These are phyloP conservation scores for Beverwykella pulmonaria DNA, from an alignment of 495 filamentous ascomycete species.

Conservation along the genomic window DNA sequence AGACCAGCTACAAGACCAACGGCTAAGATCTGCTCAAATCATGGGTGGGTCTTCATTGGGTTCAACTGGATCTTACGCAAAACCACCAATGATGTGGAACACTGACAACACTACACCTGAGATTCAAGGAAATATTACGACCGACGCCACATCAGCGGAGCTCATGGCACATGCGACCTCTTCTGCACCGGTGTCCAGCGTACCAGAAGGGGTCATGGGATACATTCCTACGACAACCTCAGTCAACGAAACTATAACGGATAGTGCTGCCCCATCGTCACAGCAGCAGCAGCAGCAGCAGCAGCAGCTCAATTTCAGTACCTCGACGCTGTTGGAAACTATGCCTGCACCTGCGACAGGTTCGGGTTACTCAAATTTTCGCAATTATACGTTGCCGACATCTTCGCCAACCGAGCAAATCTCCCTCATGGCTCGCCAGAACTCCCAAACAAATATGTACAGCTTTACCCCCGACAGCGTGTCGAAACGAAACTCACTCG, in stretches of 20 bases:
- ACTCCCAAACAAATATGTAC: constrained; percentile 30
- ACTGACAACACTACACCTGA: neutral
- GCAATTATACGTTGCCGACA: constrained; percentile 23
- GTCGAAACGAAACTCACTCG: constrained; percentile 11
- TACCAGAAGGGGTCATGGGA: constrained; percentile 2
- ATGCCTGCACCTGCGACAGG: constrained; percentile 16
- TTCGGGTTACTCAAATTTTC: constrained; percentile 28
- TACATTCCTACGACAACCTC: constrained; percentile 12
- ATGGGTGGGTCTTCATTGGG: neutral
- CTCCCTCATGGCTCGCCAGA: constrained; percentile 4
- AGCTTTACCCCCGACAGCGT: constrained; percentile 27
- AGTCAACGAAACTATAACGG: neutral
- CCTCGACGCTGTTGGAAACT: constrained; percentile 9
- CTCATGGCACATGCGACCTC: constrained; percentile 1
- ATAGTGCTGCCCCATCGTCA: neutral
- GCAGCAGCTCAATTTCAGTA: constrained; percentile 23
- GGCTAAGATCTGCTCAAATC: constrained; percentile 21
- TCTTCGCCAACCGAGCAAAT: constrained; percentile 24
- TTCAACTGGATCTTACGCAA: neutral
- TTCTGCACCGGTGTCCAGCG: neutral
- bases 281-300: neutral
- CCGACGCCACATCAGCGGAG: neutral
- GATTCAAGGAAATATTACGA: neutral
- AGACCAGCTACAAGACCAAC: constrained; percentile 28
- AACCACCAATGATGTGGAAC: constrained; percentile 4